Evolutionary conservation across 1,284 basidiomycete species (phyloP).

Genomic region (Ceratobasidium sp.): DNA sequence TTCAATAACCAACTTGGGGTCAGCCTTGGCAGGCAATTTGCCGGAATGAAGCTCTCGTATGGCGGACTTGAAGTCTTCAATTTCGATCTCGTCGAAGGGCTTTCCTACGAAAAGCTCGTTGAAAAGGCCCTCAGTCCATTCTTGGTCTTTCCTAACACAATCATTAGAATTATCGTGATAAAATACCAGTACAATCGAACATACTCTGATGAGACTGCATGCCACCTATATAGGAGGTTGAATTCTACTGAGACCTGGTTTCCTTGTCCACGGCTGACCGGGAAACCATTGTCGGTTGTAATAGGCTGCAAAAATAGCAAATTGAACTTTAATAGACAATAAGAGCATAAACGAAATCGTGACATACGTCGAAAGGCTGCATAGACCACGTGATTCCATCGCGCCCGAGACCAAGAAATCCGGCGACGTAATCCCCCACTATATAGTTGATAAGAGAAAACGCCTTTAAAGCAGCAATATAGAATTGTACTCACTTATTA

Average conservation of each 20-base stretch:
- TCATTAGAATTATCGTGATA: too few species aligned
- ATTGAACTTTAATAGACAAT: slow-evolving; percentile 54
- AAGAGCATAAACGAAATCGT: neutral
- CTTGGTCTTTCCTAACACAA: slow-evolving; percentile 63
- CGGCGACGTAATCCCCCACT: slow-evolving; percentile 66
- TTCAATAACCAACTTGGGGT: neutral
- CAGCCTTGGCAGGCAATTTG: too few species aligned
- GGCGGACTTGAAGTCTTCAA: slow-evolving; percentile 55
- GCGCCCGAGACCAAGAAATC: slow-evolving; percentile 71
- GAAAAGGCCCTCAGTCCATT: slow-evolving; percentile 69
- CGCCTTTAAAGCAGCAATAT: too few species aligned
- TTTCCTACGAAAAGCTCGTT: slow-evolving; percentile 63
- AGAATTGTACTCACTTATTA: slow-evolving; percentile 62
- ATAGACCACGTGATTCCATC: slow-evolving; percentile 70
- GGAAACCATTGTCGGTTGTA: too few species aligned
- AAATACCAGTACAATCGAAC: too few species aligned
- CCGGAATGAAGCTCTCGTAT: neutral
- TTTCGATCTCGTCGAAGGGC: slow-evolving; percentile 60
- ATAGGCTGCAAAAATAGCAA: too few species aligned
- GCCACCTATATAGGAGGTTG: slow-evolving; percentile 77
- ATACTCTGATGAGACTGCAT: slow-evolving; percentile 4
- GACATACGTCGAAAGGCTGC: slow-evolving; percentile 61
- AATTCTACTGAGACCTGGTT: slow-evolving; percentile 60
- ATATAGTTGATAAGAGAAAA: neutral
- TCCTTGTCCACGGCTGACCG: slow-evolving; percentile 68